Base-by-base conservation (phyloP, 352 stramenopile species). In the Plasmopara halstedii region DNA sequence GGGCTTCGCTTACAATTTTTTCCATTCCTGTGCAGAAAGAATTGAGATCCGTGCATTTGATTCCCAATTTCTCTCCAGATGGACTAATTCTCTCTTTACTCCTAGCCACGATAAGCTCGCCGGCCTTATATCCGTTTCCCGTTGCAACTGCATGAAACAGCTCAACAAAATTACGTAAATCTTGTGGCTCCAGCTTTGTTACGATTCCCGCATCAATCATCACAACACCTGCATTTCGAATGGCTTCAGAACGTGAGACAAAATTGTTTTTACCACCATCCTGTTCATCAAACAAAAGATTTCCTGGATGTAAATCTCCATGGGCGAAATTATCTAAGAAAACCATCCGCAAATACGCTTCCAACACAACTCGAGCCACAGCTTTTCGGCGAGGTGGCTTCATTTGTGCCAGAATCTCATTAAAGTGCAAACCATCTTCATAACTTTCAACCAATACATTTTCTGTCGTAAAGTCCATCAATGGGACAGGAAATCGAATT, bases 261-360 rank as follows among this genome's bases (percentile, higher is more conserved):
- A 32, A 38, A 10, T 29, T 9, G 19, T 35, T 61, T n/a, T 19
- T 50, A 2, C 33, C 38, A 19, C 22, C 8, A 6, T 27, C 15
- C 56, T 66, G 58, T 41, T 68, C 34, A 21, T 84, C 67, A 58
- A 91, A 86, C 19, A 96, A 65, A 45, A 96, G 62, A 53, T 96
- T 97, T 26, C 90, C 90, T 35, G 87, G 87, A 55, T 97, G 90
- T n/a, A 97, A 54, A 58, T 97, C 88, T 27, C 83, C 83, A 42
- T 97, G 87, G 10, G 91, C 80, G 63, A 97, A 98, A 50, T 97
- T 98, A 59, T 98, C 85, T 7, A 96, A 64, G 38, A 98, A 97
- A 0, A 98, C 87, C 95, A 98, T 98, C 31, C 87, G 82, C 11
- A 96, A 56, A 52, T 93, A 96, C 7, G 81, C 67, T 53, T 94